phyloP scores from a whole-genome alignment of 805 yeast species.

The Yamadazyma ubonensis region DNA sequence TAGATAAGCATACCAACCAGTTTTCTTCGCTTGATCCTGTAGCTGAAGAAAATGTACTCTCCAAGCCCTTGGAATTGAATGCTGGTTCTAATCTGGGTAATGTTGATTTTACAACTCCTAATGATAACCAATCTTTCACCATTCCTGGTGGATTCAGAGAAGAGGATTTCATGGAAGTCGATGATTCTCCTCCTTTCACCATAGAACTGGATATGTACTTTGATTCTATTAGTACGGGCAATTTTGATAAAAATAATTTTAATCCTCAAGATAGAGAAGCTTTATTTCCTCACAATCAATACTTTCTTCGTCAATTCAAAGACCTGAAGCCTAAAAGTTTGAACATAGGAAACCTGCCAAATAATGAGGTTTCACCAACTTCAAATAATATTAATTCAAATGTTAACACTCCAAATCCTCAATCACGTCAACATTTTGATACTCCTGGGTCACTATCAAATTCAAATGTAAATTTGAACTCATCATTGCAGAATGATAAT shows the following conservation, averaged over 20 bases:
- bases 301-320: slow-evolving; percentile 8
- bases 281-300: slow-evolving; percentile 16
- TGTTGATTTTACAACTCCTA: not conserved
- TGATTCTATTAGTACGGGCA: slow-evolving; percentile 16
- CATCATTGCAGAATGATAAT: not conserved
- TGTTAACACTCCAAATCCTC: slow-evolving; percentile 3
- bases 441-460: slow-evolving; percentile 10
- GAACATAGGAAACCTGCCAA: slow-evolving; percentile 3
- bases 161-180: slow-evolving; percentile 33
- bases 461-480: slow-evolving; percentile 1
- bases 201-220: slow-evolving; percentile 31
- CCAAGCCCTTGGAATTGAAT: not conserved
- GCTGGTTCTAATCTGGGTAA: slow-evolving; percentile 3
- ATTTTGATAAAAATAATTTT: not conserved
- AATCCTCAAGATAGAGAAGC: slow-evolving; percentile 9
- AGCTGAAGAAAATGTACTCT: not conserved
- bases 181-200: slow-evolving; percentile 38
- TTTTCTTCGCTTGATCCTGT: not conserved
- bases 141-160: slow-evolving; percentile 30
- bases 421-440: slow-evolving; percentile 4
- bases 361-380: slow-evolving; percentile 5
- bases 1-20: not conserved
- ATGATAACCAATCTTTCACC: slow-evolving; percentile 11
- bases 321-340: not conserved
- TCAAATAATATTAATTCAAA: not conserved